A percentile compares a stretch with the other conserved stretches of the same genome.
Conservation (phyloP, 371 early-diverging fungal species). For the Batkoa obscura region DNA sequence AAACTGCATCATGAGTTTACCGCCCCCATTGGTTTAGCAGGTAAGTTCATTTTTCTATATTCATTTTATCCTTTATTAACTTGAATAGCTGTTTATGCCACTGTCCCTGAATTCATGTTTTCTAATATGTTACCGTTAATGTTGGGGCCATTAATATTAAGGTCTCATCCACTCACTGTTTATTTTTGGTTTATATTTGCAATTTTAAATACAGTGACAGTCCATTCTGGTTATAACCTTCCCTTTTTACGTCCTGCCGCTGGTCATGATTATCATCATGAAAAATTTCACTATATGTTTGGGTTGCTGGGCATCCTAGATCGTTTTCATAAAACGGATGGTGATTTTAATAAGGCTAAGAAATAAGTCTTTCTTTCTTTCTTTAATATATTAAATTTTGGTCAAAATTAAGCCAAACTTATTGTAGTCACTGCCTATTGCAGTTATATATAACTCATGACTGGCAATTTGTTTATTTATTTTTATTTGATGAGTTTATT, state of each 20-base stretch:
- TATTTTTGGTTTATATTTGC: constrained; percentile 15
- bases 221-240: constrained; percentile 38
- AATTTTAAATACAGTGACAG: constrained; percentile 31
- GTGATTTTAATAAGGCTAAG: neutral
- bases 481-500: no score
- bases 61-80: neutral
- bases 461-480: no score
- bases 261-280: constrained; percentile 46
- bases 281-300: constrained; percentile 38
- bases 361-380: no score
- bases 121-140: constrained; percentile 29
- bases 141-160: constrained; percentile 23
- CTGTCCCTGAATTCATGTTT: constrained; percentile 29
- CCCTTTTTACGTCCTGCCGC: constrained; percentile 24
- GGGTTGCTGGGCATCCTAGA: constrained; percentile 24
- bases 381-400: no score
- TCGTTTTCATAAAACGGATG: constrained; percentile 19
- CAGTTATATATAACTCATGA: no score
- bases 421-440: no score
- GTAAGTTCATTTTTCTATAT: constrained; percentile 10
- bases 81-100: constrained; percentile 22
- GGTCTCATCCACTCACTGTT: constrained; percentile 26
- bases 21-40: constrained; percentile 32
- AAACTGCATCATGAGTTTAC: constrained; percentile 38
- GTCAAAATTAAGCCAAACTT: no score